Conservation (phyloP, 2,329 filamentous ascomycete genomes). For the Apiospora koreana region DNA sequence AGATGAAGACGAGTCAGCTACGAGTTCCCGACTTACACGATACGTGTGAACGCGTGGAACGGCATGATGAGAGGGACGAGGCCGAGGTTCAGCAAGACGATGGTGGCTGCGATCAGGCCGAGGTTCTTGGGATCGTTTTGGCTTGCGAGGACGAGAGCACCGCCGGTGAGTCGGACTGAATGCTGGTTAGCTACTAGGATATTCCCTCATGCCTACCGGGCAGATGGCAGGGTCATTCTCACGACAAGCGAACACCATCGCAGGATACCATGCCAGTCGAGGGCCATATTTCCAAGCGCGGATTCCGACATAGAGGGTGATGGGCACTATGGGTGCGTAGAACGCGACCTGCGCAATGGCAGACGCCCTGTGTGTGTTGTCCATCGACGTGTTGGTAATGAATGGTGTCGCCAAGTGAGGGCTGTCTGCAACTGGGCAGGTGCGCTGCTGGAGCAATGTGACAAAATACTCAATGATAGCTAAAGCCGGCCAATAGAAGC, state of each 20-base stretch:
- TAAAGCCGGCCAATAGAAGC: neutral
- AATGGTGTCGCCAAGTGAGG: no score
- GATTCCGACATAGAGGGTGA: constrained; percentile 24
- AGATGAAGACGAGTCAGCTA: neutral
- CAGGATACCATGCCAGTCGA: constrained; percentile 29
- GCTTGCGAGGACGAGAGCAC: neutral
- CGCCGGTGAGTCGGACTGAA: constrained; percentile 11
- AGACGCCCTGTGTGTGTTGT: constrained; percentile 23
- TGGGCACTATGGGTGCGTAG: constrained; percentile 27
- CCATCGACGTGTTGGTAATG: neutral
- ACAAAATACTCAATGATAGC: no score
- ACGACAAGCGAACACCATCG: constrained; percentile 20
- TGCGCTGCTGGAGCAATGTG: neutral
- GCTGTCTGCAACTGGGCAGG: neutral
- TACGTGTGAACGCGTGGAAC: neutral
- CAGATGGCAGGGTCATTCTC: neutral
- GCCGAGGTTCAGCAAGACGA: constrained; percentile 15
- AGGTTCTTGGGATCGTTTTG: neutral
- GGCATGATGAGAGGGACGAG: constrained; percentile 15
- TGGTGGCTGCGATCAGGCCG: neutral
- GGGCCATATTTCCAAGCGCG: constrained; percentile 30
- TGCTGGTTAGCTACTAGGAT: neutral
- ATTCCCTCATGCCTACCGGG: neutral
- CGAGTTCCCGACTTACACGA: neutral
- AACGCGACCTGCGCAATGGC: constrained; percentile 29